Evolutionary conservation across 2,329 filamentous ascomycete genomes (phyloP), one percentile per base, ranked within the genome.

Genomic region (Curvularia sp.): DNA sequence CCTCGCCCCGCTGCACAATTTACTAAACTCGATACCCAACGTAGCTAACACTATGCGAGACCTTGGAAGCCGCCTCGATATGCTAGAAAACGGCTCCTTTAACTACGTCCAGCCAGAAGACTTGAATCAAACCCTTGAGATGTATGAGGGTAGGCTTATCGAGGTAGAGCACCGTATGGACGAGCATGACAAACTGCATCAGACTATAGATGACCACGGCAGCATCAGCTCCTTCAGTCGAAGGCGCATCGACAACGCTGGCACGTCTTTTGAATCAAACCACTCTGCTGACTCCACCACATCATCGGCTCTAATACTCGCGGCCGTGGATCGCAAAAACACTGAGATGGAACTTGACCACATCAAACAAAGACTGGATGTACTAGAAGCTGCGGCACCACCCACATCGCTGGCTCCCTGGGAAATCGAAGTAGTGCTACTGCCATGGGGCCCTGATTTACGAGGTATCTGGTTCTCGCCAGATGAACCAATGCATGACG

Each of bases 381-480:
- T 84, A 42, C 79, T 91, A 9, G 87, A 90, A 72, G 82, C 83
- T 5, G 79, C 74, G 4, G 72, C 84, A 9, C 75, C 87, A 28
- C 89, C 90, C n/a, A 87, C 89, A 0, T 80, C 80, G 27, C 76
- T 78, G 41, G 81, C 85, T 39, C 89, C 90, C 0, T 93, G 90
- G 89, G 85, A 90, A 63, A 79, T 94, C 1, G 90, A 93, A 69
- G 88, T 93, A 4, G 86, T 93, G 1, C 86, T 93, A 56, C 74
- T 93, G 7, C 91, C 91, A 1, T 94, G 91, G 73, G 83, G 84
- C 4, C 75, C 79, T 41, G 74, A 80, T n/a, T 70, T 86, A 21
- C 79, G 77, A 59, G 83, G 84, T 2, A 79, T 86, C 21, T 86
- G 84, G 84, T 82, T 80, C 53, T 77, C 80, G 8, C 70, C 77